Evolutionary conservation across 2,329 filamentous ascomycete genomes (phyloP), one percentile per base, ranked within the genome.

Genomic region (Lachnellula willkommii): DNA sequence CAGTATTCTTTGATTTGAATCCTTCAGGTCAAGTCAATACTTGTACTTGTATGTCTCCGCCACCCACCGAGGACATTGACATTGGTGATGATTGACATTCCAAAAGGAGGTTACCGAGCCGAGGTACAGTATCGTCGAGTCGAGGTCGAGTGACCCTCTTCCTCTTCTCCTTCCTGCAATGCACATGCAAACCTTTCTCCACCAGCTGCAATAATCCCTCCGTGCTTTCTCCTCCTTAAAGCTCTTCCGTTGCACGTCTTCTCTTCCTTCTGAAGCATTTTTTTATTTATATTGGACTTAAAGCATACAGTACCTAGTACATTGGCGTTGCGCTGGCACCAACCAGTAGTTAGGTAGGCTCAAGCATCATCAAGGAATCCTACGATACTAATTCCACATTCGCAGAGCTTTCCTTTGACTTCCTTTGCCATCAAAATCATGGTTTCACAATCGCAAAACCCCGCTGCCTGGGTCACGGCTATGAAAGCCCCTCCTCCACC

Each of bases 401-500:
- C 42, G 22, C 42, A 45, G 42, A 32, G 9, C 28, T 11, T 32
- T 32, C 28, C 28, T 12, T 12, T 32, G 28, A 32, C 28, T 32
- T 9, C 9, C 3, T 11, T 32, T 32, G 11, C 9, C 42, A 14
- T 15, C 20, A 26, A 5, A 12, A 20, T 15, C 3, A 26, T 32
- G 45, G 12, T 15, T 6, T 17, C 45, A 47, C 7, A 15, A 22
- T 28, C 45, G 14, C 55, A 63, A 47, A 63, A 68, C 45, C 58
- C 65, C 6, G 62, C 65, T 15, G 60, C 64, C 14, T 63, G 62
- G 56, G 53, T 63, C 28, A 58, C 60, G 17, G 46, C 53, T 4
- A 45, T 69, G 20, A 61, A 56, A 37, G 47, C 52, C 11, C 63
- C 67, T 50, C 69, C 69, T 17, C 65, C 68, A 15, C 63, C 66